Conservation (phyloP, 805 yeast genomes). For the Candida rishiriensis region DNA sequence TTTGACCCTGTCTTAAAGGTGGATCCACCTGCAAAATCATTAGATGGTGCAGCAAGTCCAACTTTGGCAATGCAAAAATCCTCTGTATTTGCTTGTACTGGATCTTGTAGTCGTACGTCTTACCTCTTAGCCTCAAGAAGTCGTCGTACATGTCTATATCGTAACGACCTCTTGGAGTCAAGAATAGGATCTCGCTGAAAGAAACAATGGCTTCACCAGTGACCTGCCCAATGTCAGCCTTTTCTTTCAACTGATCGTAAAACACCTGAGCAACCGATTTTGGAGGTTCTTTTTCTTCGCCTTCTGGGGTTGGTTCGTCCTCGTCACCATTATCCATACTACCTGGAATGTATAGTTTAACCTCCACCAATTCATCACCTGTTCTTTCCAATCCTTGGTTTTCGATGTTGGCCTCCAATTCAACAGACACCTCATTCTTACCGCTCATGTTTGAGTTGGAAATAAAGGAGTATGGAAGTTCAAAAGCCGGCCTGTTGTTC, state of each 20-base stretch:
- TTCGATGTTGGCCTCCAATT: slow-evolving; percentile 51
- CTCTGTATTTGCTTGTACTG: slow-evolving; percentile 88
- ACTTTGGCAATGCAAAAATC: slow-evolving; percentile 87
- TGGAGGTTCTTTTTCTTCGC: slow-evolving; percentile 37
- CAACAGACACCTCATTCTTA: slow-evolving; percentile 90
- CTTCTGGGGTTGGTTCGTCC: slow-evolving; percentile 25
- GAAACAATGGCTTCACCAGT: slow-evolving; percentile 95
- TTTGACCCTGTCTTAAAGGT: slow-evolving; percentile 97
- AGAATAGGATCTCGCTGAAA: slow-evolving; percentile 82
- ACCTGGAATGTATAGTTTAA: slow-evolving; percentile 94
- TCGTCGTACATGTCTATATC: slow-evolving; percentile 90
- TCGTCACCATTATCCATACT: slow-evolving; percentile 42
- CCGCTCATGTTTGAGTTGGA: slow-evolving; percentile 86
- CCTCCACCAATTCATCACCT: slow-evolving; percentile 94
- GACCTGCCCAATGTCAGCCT: slow-evolving; percentile 90
- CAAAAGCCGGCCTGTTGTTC: slow-evolving; percentile 86
- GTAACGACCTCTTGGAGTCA: slow-evolving; percentile 98
- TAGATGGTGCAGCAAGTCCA: slow-evolving; percentile 88
- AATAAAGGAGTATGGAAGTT: slow-evolving; percentile 77
- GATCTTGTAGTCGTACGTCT: slow-evolving; percentile 94
- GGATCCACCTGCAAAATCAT: slow-evolving; percentile 91
- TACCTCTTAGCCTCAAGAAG: slow-evolving; percentile 89
- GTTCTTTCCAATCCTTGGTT: slow-evolving; percentile 54
- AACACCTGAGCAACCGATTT: slow-evolving; percentile 77
- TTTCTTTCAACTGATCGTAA: slow-evolving; percentile 86